Evolutionary conservation across 2,329 filamentous ascomycete species (phyloP).

Genomic region (Balansia obtecta): DNA sequence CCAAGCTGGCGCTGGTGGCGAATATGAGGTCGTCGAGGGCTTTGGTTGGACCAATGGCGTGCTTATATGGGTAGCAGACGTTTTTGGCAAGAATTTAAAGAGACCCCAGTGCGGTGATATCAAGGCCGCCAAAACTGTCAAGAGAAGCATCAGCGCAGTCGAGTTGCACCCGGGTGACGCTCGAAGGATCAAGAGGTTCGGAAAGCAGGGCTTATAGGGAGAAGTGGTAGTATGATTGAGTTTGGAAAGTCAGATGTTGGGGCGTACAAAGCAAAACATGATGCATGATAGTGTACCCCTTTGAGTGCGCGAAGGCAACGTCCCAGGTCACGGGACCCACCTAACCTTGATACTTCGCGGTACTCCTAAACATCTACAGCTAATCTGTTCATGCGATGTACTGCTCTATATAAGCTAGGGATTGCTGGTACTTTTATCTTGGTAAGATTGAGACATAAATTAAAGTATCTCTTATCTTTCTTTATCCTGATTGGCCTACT

Average conservation of each 20-base stretch:
- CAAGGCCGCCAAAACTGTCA: conserved; percentile 23
- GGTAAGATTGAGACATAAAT: too few species aligned
- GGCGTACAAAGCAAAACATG: not conserved
- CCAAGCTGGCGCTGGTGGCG: conserved; percentile 50
- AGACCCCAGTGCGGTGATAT: conserved; percentile 44
- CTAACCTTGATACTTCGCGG: too few species aligned
- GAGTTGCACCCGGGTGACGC: conserved; percentile 35
- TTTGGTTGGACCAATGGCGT: conserved; percentile 63
- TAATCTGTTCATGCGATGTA: too few species aligned
- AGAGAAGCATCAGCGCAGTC: conserved; percentile 28
- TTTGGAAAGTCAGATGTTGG: not conserved
- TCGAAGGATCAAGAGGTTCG: conserved; percentile 35
- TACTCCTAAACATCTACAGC: too few species aligned
- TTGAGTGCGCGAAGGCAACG: too few species aligned
- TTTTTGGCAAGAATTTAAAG: conserved; percentile 42
- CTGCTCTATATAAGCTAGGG: too few species aligned
- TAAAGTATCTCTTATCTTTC: too few species aligned
- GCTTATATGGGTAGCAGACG: conserved; percentile 52
- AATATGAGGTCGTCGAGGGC: conserved; percentile 57
- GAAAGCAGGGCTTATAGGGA: conserved; percentile 6
- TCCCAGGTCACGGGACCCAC: too few species aligned
- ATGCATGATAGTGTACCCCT: too few species aligned
- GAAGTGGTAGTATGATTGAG: too few species aligned
- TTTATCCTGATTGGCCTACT: too few species aligned
- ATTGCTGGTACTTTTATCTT: too few species aligned